Base-by-base conservation (phyloP, 2,329 filamentous ascomycete species). In the Claviceps maximensis region DNA sequence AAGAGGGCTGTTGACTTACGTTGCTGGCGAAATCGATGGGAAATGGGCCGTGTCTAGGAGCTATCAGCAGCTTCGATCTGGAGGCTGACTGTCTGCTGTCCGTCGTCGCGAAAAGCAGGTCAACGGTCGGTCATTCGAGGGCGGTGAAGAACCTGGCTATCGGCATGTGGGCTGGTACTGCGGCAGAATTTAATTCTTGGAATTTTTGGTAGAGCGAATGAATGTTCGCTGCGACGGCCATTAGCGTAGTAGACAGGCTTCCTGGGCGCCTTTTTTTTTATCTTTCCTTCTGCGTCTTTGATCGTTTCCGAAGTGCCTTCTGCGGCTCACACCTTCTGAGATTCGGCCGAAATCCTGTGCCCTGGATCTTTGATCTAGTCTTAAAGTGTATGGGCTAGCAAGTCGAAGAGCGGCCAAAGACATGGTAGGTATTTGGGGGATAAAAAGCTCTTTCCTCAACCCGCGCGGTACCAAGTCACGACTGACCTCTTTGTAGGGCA, bases 111-210 rank as follows among this genome's bases (percentile, higher is more conserved):
- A 67, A 66, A 67, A 68, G 60, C 61, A 60, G 59, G 59, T 65
- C 67, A 66, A 67, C 63, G 64, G 58, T 63, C 60, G 58, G 58
- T 61, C 33, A 58, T 60, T 66, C 64, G 64, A 73, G 65, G 67
- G 73, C 74, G 74, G 74, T 76, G 70, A 70, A 59, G 1, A 1
- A 7, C 38, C 29, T 41, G 31, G 13, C 42, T 52, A 12, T 56
- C 50, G 59, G 54, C 47, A 40, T 58, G 62, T 51, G 10, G 61
- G 62, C 53, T 53, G 41, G 59, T 58, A 59, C 4, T 10, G 55
- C 60, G 45, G 10, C 25, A 75, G 73, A 76, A 70, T 66, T 61
- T 66, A 76, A 70, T 66, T 61, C 67, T 60, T 62, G 60, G 62
- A 71, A 69, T 68, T 72, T 73, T 71, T 70, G 66, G 64, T 51